Base-by-base conservation (phyloP, 2,329 filamentous ascomycete species). In the Rhynchosporium graminicola region DNA sequence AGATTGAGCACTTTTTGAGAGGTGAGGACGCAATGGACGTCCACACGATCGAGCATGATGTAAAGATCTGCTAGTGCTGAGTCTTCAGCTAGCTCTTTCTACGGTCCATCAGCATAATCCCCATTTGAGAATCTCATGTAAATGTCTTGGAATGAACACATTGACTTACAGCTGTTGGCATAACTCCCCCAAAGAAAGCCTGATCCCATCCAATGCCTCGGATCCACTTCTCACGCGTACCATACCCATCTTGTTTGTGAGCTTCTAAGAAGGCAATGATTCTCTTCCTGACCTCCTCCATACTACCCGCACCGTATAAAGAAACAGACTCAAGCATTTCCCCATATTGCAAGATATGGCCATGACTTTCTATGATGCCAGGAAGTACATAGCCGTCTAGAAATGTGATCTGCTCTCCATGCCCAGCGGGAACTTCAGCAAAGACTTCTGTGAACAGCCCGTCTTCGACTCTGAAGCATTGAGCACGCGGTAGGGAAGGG, bases 161-260 rank as follows among this genome's bases (percentile, higher is more conserved):
- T 10, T 45, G 26, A 64, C 69, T 63, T 50, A 73, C 72, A 69
- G 87, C 84, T 40, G 82, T 85, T 7, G 88, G 88, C 87, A 88
- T 87, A 15, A 72, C 61, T 5, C 80, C 80, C 2, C 84, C 83
- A 70, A 89, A 82, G 28, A 80, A 78, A 62, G 83, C 84, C 76
- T 90, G 88, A 70, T 90, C 87, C 88, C 88, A 91, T 1, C 88
- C 88, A 13, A 88, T 80, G 0, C 88, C 88, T 60, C 87, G 78
- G 51, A 89, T 74, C 88, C 88, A 90, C 60, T 85, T 80, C 6
- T 80, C 76, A 40, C 76, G 77, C 0, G 79, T 79, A 2, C 71
- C 71, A 64, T 69, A 73, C 1, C 87, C 87, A 9, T 79, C 79
- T 0, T 76, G 80, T 0, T 82, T 78, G 65, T 87, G 80, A 3